Percentiles rank a stretch among this genome's conserved stretches.
Conservation (phyloP, 176 grass and related monocot species). For the Triticum aestivum region IWGSC_CS_RefSeq_v2.1 NC_057795.1:471259989-471260488, state of each 20-base stretch:
- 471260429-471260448: slow-evolving; percentile 68
- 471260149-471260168: background rate
- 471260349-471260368: slow-evolving; percentile 54
- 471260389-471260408: slow-evolving; percentile 51
- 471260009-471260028: slow-evolving; percentile 61
- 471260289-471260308: slow-evolving; percentile 83
- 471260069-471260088: background rate
- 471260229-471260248: slow-evolving; percentile 57
- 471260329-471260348: slow-evolving; percentile 68
- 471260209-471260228: slow-evolving; percentile 55
- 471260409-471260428: slow-evolving; percentile 73
- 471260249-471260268: slow-evolving; percentile 66
- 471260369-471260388: slow-evolving; percentile 53
- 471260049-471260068: too few relatives aligned
- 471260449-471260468: slow-evolving; percentile 8
- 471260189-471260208: slow-evolving; percentile 49
- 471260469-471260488: slow-evolving; percentile 39
- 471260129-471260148: slow-evolving; percentile 10
- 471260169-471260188: background rate
- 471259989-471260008: background rate
- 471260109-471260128: slow-evolving; percentile 46
- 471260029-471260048: background rate
- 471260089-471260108: background rate
- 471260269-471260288: slow-evolving; percentile 59
- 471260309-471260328: slow-evolving; percentile 68